Evolutionary conservation across 495 filamentous ascomycete species (phyloP).

Genomic region (Aspergillus heteromorphus): DNA sequence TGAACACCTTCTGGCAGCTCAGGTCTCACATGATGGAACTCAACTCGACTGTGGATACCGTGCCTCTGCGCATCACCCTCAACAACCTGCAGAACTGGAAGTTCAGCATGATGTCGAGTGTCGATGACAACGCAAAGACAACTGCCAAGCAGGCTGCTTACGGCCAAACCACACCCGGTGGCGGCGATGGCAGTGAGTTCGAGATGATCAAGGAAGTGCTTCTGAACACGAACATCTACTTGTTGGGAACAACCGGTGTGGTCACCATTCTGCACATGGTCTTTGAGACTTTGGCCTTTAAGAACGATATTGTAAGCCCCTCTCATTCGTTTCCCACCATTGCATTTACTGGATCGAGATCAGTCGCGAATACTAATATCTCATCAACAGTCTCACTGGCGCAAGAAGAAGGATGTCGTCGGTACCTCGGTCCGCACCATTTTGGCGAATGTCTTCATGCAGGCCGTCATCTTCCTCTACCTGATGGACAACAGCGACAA

Average conservation of each 20-base stretch:
- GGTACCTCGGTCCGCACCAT: conserved; percentile 95
- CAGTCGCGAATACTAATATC: conserved; percentile 14
- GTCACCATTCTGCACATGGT: conserved; percentile 89
- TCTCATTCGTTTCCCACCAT: not conserved
- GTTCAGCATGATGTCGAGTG: conserved; percentile 73
- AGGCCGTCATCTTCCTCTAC: conserved; percentile 92
- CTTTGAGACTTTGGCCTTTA: conserved; percentile 94
- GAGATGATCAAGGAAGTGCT: conserved; percentile 95
- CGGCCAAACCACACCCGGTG: conserved; percentile 58
- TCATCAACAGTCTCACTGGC: conserved; percentile 66
- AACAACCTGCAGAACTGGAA: conserved; percentile 86
- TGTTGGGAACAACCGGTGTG: conserved; percentile 75
- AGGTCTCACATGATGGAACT: conserved; percentile 83
- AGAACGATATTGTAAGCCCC: conserved; percentile 74
- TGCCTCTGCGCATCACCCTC: conserved; percentile 81
- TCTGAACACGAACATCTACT: conserved; percentile 88
- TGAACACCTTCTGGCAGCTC: conserved; percentile 98
- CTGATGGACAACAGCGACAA: conserved; percentile 96
- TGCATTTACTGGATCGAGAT: not conserved
- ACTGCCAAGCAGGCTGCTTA: conserved; percentile 63
- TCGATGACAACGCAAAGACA: conserved; percentile 84
- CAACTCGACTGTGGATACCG: conserved; percentile 79
- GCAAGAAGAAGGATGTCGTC: conserved; percentile 98
- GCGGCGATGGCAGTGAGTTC: conserved; percentile 75
- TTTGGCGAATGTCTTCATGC: conserved; percentile 97